Base-by-base conservation (phyloP, 2,329 filamentous ascomycete species). In the Trichoderma sp. region DNA sequence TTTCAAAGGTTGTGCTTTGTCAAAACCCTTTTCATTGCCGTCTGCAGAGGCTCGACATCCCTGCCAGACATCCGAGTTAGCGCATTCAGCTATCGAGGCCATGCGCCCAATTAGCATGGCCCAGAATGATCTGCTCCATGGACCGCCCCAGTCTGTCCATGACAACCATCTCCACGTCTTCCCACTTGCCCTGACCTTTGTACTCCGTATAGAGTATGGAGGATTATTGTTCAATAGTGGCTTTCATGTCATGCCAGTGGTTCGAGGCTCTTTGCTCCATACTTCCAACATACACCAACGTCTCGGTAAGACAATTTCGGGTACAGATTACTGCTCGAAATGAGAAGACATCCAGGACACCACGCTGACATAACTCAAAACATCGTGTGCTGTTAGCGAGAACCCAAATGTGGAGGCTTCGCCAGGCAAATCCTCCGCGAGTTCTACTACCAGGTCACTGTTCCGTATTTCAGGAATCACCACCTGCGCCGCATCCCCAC, bases 111-210 rank as follows among this genome's bases (percentile, higher is more conserved):
- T 77, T 75, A 79, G 76, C 78, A 78, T 75, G 76, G 74, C 73
- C 75, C 71, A 72, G 78, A 77, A 78, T 78, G 78, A 79, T 78
- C 78, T 79, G 72, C 76, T 76, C 60, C 78, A 78, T 76, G 75
- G 71, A 71, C 33, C 24, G 53, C 71, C 75, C 71, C 60, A 69
- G 67, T 62, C 50, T 60, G 63, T 60, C 50, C 63, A 27, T 74
- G 21, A 67, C 62, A 60, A 45, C 63, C 27, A 45, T 74, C 71
- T 45, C 71, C 71, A 74, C 71, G 50, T 45, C 71, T 38, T 31
- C 33, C 29, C 24, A 60, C 56, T 27, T 27, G 33, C 50, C 21
- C 21, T 74, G 45, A 18, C 35, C 62, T 38, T 53, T 53, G 63
- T 59, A 56, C 68, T 59, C 66, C 66, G 50, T 41, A 69, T 72